Base-by-base conservation (phyloP, 768 basidiomycete genomes). In the Suillus placidus region DNA sequence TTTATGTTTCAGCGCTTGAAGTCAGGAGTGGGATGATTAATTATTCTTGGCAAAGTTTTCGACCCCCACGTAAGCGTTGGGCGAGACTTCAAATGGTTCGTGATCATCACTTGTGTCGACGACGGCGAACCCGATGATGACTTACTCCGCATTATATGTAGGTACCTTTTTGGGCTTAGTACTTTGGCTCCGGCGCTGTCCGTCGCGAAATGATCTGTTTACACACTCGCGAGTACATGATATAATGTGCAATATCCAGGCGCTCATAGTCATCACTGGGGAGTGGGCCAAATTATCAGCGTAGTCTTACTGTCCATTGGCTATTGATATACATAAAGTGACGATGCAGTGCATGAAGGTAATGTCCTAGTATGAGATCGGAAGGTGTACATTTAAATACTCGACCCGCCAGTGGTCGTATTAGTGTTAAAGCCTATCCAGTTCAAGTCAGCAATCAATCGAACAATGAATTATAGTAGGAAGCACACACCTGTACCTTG, bases 401-500 rank as follows among this genome's bases (percentile, higher is more conserved):
- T 77, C 38, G 76, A 60, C 51, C 77, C 76, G 35, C 73, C 67
- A 4, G 67, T 77, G 7, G 77, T 75, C 7, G 75, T 55, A 34
- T 32, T 32, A 32, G 32, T 78, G 23, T 70, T 73, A 49, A 77
- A 66, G 23, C 77, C 76, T 77, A 45, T 56, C 2, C 51, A 43
- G 32, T 8, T 12, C 42, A 35, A 40, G 57, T 69, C 32, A 73
- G 65, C 26, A 60, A 47, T 56, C 20, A 18, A 13, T 23, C 30
- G 12, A 2, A 49, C 3, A 13, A 13, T 40, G 42, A 26, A 30
- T 42, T 30, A 32, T 23, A 30, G 12, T 12, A 30, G 18, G 30
- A 14, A 16, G 13, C 7, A 62, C 58, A 57, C 71, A 79, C 76
- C 82, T 35, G 75, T 84, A 78, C 82, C 83, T 74, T 82, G 72